Percentiles rank a stretch among this genome's conserved stretches.
phyloP scores from a whole-genome alignment of 768 basidiomycete genomes.

The Leccinum rimulosum region DNA sequence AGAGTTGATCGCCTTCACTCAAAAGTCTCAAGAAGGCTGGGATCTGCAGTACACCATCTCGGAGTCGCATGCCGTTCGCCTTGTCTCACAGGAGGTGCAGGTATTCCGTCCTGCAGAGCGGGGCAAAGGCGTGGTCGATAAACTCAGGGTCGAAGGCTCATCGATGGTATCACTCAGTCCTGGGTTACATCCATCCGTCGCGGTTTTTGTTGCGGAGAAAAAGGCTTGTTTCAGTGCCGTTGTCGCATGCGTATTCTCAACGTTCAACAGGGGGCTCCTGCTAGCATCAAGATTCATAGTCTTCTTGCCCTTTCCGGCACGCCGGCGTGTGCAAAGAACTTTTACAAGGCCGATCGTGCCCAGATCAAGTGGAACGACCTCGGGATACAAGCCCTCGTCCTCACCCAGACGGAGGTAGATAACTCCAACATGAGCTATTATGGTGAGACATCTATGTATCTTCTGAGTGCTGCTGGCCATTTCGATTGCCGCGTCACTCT shows the following conservation, averaged over 20 bases:
- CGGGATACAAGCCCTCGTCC: slow-evolving; percentile 86
- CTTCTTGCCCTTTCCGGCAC: slow-evolving; percentile 54
- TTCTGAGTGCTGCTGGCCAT: slow-evolving; percentile 88
- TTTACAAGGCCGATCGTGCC: slow-evolving; percentile 93
- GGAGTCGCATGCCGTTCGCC: slow-evolving; percentile 80
- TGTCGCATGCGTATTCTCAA: not conserved
- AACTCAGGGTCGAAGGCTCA: slow-evolving; percentile 81
- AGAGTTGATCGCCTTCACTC: slow-evolving; percentile 82
- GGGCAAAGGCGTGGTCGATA: slow-evolving; percentile 76
- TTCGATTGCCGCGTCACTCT: slow-evolving; percentile 87
- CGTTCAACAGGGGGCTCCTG: slow-evolving; percentile 71
- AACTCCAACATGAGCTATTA: slow-evolving; percentile 98
- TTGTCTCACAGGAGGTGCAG: slow-evolving; percentile 80
- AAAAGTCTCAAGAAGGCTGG: slow-evolving; percentile 92
- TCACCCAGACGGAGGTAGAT: slow-evolving; percentile 96
- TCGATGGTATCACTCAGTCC: slow-evolving; percentile 75
- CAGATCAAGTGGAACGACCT: slow-evolving; percentile 95
- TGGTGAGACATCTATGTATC: slow-evolving; percentile 93
- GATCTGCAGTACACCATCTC: slow-evolving; percentile 88
- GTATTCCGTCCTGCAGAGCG: slow-evolving; percentile 80
- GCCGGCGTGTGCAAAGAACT: slow-evolving; percentile 88
- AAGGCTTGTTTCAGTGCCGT: slow-evolving; percentile 49
- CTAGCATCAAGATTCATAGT: slow-evolving; percentile 80
- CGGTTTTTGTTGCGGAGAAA: slow-evolving; percentile 91
- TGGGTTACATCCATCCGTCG: slow-evolving; percentile 83